Evolutionary conservation across 139 green algal genomes (phyloP).

Genomic region (Coelastrella sp.): DNA sequence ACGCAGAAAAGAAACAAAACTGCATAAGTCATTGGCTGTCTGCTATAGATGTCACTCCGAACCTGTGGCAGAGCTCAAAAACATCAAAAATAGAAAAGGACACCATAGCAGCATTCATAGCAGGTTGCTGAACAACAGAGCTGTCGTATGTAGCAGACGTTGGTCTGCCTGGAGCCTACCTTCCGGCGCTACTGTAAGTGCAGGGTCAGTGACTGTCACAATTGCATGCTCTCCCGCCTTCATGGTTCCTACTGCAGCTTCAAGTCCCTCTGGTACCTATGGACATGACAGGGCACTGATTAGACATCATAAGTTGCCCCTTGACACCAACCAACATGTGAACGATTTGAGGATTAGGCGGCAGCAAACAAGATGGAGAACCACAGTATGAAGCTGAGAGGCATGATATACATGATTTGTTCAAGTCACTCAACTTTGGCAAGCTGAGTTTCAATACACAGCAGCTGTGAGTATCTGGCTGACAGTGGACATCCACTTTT

Average conservation of each 20-base stretch:
- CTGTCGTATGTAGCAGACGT: neutral
- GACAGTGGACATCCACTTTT: neutral
- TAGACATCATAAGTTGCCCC: neutral
- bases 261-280: conserved; percentile 82
- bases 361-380: too few relatives aligned
- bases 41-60: too few relatives aligned
- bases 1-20: too few relatives aligned
- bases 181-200: conserved; percentile 8
- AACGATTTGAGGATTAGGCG: too few relatives aligned
- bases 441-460: neutral
- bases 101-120: too few relatives aligned
- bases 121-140: neutral
- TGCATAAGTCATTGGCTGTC: too few relatives aligned
- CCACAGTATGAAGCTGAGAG: too few relatives aligned
- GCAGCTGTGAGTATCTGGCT: neutral
- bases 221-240: conserved; percentile 84
- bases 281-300: neutral
- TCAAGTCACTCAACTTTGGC: too few relatives aligned
- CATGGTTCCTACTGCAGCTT: conserved; percentile 91
- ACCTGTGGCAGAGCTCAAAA: too few relatives aligned
- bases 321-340: neutral
- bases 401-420: too few relatives aligned
- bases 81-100: too few relatives aligned
- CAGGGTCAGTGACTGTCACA: conserved; percentile 77
- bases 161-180: conserved; percentile 3